Percentiles rank a stretch among this genome's conserved stretches.
Conservation (phyloP, 345 rosid species). For the Psidium guajava region DNA sequence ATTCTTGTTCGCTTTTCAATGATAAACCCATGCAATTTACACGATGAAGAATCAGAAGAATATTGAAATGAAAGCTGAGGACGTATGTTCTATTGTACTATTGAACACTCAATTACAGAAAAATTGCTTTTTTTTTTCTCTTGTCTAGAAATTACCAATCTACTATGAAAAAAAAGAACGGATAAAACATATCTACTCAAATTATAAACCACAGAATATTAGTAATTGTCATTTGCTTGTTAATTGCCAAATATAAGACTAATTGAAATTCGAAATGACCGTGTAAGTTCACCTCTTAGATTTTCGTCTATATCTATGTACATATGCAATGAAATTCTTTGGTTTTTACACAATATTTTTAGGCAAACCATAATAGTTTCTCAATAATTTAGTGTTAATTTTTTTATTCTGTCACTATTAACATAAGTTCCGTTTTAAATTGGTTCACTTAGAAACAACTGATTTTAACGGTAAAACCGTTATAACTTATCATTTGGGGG, state of each 20-base stretch:
- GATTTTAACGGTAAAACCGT: not conserved
- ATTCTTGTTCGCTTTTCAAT: not conserved
- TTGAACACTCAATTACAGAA: not conserved
- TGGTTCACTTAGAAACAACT: not conserved
- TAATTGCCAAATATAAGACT: not conserved
- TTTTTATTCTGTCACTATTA: not conserved
- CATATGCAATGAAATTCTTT: not conserved
- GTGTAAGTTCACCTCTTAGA: not conserved
- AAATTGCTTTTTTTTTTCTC: not conserved
- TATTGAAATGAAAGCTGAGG: not conserved
- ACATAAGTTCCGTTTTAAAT: rapidly evolving
- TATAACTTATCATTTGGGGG: not conserved
- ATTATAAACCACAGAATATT: not conserved
- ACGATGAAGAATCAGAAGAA: not conserved
- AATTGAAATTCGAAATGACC: not conserved
- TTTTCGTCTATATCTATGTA: not conserved
- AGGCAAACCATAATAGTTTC: not conserved
- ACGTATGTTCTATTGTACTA: not conserved
- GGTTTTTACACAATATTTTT: not conserved
- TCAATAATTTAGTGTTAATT: not conserved
- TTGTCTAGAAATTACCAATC: not conserved
- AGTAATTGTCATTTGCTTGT: not conserved
- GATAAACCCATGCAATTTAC: not conserved
- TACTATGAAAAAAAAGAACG: not conserved
- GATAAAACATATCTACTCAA: not conserved